Conservation (phyloP, 1,139 yeast genomes). For the Hansenula lynferdii region DNA sequence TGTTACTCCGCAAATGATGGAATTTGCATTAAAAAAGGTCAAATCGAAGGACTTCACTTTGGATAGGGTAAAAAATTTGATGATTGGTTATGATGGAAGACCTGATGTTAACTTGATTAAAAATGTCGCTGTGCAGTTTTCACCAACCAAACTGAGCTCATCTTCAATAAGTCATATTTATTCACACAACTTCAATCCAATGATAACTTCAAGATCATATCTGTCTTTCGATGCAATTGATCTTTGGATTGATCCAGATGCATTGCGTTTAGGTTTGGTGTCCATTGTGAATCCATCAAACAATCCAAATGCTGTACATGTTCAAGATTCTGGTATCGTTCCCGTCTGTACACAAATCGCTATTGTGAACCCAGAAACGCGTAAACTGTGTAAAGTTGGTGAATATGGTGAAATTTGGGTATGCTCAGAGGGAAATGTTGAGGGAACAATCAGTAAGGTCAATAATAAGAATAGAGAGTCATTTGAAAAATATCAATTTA, state of each 20-base stretch:
- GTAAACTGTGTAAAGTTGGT: slow-evolving; percentile 75
- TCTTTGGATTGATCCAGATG: slow-evolving; percentile 80
- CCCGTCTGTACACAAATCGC: slow-evolving; percentile 94
- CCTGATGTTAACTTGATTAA: slow-evolving; percentile 63
- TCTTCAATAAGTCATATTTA: slow-evolving; percentile 76
- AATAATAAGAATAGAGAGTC: slow-evolving; percentile 7
- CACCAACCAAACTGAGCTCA: slow-evolving; percentile 59
- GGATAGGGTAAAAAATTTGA: slow-evolving; percentile 67
- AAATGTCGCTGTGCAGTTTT: slow-evolving; percentile 57
- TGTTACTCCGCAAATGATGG: slow-evolving; percentile 81
- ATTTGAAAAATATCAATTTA: slow-evolving; percentile 20
- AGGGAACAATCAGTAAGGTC: slow-evolving; percentile 17
- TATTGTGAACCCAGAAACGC: slow-evolving; percentile 92
- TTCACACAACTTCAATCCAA: slow-evolving; percentile 76
- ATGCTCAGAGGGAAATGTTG: slow-evolving; percentile 77
- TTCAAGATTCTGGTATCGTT: slow-evolving; percentile 95
- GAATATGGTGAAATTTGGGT: slow-evolving; percentile 99
- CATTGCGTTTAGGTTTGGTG: slow-evolving; percentile 82
- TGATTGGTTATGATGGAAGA: slow-evolving; percentile 76
- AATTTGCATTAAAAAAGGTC: slow-evolving; percentile 60
- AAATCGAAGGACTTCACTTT: slow-evolving; percentile 61
- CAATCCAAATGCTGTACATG: slow-evolving; percentile 61
- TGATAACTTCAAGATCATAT: slow-evolving; percentile 81
- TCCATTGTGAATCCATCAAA: slow-evolving; percentile 73
- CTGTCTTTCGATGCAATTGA: slow-evolving; percentile 88